Evolutionary conservation across 305 asterid genomes (phyloP), one percentile per base, ranked within the genome.

Genomic region (Petunia hybrid): DNA sequence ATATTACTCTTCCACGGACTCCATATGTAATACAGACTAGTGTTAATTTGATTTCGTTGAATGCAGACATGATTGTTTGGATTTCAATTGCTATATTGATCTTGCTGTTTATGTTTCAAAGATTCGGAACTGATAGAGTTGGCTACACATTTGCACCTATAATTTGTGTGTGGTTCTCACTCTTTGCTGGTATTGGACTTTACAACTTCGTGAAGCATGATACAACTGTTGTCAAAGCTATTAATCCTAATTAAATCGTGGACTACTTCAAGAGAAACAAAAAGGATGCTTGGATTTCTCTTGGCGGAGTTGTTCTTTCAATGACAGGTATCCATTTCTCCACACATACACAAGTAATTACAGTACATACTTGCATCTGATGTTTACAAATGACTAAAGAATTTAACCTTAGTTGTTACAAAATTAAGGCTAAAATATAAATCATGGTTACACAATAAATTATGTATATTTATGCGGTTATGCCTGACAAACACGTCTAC

Each of bases 91-190:
- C 31, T 1, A 85, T 89, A 64, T 78, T 87, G 51, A 35, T 90
- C 9, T 13, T 65, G 1, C 60, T 89, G 12, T 89, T 88, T 85
- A 40, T 13, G 57, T 65, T 86, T 3, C 95, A 89, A 86, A 78
- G 90, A 79, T 88, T 87, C 2, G 96, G 94, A 61, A 91, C 90
- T 0, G 94, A 88, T 65, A 91, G 87, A 87, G 90, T 91, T 0
- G 92, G 94, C 48, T 88, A 77, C 83, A 83, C 53, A 6, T 91
- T 91, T 67, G 91, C 92, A 38, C 92, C 94, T 9, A 62, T 85
- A 57, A 63, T 90, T 35, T 77, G 86, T 6, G n/a, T 89, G 1
- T 91, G 96, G 92, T 90, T 91, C 80, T 31, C 22, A 5, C 64
- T 83, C 35, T 87, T 84, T 36, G 84, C 84, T 40, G 83, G 51